Conservation (phyloP, 1,139 yeast species). For the Saccharomyces hybrid region DNA sequence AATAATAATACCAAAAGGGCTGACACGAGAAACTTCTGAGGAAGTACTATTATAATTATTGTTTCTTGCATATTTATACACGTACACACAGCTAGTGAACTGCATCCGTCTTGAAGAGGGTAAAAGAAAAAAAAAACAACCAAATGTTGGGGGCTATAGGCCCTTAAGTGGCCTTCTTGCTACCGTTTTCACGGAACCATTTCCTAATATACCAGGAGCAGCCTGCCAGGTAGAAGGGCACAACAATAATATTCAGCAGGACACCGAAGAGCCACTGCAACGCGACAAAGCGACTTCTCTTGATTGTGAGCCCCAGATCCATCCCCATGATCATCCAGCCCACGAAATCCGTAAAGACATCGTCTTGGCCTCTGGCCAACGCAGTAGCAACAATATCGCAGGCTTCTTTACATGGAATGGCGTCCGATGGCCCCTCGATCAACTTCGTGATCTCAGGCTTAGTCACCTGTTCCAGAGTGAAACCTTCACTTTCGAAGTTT, state of each 20-base stretch:
- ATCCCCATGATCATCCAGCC: constrained; percentile 77
- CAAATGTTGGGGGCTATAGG: no score
- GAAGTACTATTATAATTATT: not conserved
- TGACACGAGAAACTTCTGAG: no score
- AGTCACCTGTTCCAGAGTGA: constrained; percentile 65
- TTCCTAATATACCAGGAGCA: constrained; percentile 49
- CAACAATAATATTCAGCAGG: constrained; percentile 38
- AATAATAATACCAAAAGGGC: not conserved
- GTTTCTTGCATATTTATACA: not conserved
- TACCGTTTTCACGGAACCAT: constrained; percentile 36
- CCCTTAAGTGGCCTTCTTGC: constrained; percentile 3
- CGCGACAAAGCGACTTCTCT: constrained; percentile 56
- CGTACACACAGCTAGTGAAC: not conserved
- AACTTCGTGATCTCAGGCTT: constrained; percentile 77
- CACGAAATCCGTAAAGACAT: constrained; percentile 72
- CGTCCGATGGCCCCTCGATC: constrained; percentile 78
- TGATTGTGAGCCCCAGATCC: constrained; percentile 49
- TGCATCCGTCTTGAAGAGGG: not conserved
- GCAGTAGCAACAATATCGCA: constrained; percentile 52
- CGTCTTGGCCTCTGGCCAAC: constrained; percentile 60
- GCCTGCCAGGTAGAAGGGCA: constrained; percentile 53
- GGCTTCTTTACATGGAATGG: constrained; percentile 63
- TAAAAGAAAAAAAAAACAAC: not conserved
- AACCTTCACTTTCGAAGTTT: constrained; percentile 86
- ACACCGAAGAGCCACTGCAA: constrained; percentile 38